Evolutionary conservation across 345 rosid genomes (phyloP).

Genomic region (Melastoma malabathricum): DNA sequence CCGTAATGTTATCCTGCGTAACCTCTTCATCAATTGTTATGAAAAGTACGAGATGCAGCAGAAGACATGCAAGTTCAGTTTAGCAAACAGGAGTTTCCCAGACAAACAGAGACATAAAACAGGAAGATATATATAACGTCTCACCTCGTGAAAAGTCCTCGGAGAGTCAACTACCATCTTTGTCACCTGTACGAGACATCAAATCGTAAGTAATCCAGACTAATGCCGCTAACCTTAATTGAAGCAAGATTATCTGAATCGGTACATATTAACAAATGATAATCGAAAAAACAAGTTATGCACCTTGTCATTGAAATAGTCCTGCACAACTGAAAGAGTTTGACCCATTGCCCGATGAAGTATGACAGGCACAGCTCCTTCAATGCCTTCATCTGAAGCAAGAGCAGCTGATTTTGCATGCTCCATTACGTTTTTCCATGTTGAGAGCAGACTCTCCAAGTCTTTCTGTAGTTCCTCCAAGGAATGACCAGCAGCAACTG

Average conservation of each 20-base stretch:
- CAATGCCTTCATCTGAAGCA: slow-evolving; percentile 93
- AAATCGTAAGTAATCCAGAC: no score
- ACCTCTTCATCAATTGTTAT: no score
- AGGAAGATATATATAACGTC: no score
- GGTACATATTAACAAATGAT: slow-evolving; percentile 1
- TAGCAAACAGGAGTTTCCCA: background rate
- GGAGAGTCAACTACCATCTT: slow-evolving; percentile 91
- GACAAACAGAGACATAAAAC: background rate
- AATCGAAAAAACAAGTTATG: slow-evolving; percentile 1
- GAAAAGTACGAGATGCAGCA: no score
- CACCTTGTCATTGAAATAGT: slow-evolving; percentile 79
- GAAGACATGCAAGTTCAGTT: background rate
- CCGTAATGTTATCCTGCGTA: no score
- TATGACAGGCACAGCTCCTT: slow-evolving; percentile 78
- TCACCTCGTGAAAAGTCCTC: slow-evolving; percentile 92
- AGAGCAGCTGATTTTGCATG: slow-evolving; percentile 89
- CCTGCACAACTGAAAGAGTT: slow-evolving; percentile 94
- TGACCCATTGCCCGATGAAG: slow-evolving; percentile 95
- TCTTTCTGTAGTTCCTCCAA: slow-evolving; percentile 83
- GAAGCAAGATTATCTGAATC: background rate
- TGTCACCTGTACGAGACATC: slow-evolving; percentile 37
- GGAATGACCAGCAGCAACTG: slow-evolving; percentile 87
- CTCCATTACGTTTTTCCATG: slow-evolving; percentile 77
- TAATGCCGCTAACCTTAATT: no score
- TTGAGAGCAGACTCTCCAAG: slow-evolving; percentile 68